A percentile compares a stretch with the other conserved stretches of the same genome.
These are phyloP conservation scores for Ogataea hybrid DNA, from an alignment of 1,139 yeast species.

Conservation along the genomic window DNA sequence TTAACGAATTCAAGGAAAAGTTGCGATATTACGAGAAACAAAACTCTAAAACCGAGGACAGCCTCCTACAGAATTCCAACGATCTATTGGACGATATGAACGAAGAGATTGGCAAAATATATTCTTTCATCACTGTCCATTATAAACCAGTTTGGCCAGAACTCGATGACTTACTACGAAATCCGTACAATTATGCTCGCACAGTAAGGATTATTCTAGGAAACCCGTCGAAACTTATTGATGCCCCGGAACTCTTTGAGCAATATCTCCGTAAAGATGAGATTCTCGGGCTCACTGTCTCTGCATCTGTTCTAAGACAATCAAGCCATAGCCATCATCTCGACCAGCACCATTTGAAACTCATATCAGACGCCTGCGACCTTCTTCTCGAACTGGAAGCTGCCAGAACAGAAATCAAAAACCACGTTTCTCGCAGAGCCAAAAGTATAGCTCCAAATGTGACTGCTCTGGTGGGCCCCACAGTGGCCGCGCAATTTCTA, in stretches of 20 bases:
- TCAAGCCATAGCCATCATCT: constrained; percentile 14
- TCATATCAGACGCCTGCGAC: constrained; percentile 46
- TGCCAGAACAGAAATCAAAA: constrained; percentile 44
- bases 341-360: constrained; percentile 35
- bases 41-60: constrained; percentile 12
- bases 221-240: constrained; percentile 17
- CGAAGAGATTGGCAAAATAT: constrained; percentile 51
- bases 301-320: constrained; percentile 47
- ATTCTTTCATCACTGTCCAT: constrained; percentile 48
- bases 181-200: constrained; percentile 62
- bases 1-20: constrained; percentile 22
- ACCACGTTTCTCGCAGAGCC: constrained; percentile 57
- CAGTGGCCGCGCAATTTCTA: constrained; percentile 71
- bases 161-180: constrained; percentile 59
- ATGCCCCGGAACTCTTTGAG: constrained; percentile 37
- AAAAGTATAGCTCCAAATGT: constrained; percentile 76
- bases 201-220: constrained; percentile 54
- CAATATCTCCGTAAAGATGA: constrained; percentile 58
- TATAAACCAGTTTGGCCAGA: constrained; percentile 72
- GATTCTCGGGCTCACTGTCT: constrained; percentile 69
- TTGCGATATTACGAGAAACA: constrained; percentile 17
- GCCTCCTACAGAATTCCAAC: constrained; percentile 53
- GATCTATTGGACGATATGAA: constrained; percentile 54
- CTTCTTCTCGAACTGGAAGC: constrained; percentile 46
- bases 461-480: constrained; percentile 67